Conservation (phyloP, 441 rosid genomes). For the Metrosideros polymorpha region DNA sequence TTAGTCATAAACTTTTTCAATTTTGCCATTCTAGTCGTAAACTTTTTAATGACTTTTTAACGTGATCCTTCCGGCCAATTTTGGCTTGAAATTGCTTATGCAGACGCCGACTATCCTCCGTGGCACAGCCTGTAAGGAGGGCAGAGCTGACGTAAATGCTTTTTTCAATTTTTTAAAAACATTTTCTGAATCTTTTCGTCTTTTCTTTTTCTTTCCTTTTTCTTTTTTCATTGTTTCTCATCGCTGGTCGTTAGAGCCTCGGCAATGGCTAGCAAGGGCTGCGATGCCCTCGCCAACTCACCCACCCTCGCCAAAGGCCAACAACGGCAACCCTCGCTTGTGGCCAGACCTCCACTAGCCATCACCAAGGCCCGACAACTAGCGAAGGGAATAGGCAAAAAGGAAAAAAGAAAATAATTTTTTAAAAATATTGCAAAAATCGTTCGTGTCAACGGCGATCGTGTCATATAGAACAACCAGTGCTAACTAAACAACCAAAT, state of each 20-base stretch:
- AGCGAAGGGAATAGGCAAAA: background rate
- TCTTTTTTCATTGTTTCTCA: background rate
- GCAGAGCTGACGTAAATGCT: accelerated
- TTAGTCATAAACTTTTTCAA: too few relatives aligned
- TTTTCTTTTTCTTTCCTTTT: background rate
- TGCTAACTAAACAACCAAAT: background rate
- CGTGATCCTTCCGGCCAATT: background rate
- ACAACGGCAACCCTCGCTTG: too few relatives aligned
- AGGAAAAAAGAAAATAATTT: accelerated
- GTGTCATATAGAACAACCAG: background rate
- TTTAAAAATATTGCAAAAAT: accelerated
- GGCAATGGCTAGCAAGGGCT: background rate
- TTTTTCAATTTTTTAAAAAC: too few relatives aligned
- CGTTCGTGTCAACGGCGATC: accelerated
- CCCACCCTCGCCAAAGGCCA: background rate
- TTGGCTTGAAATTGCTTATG: accelerated
- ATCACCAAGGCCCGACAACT: background rate
- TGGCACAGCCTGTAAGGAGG: background rate
- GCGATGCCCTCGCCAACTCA: background rate
- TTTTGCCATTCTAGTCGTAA: background rate
- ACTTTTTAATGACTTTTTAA: accelerated
- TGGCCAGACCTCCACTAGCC: too few relatives aligned
- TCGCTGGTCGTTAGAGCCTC: accelerated
- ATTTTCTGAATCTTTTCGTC: too few relatives aligned
- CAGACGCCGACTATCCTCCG: accelerated